Conservation (phyloP, 805 yeast genomes). For the Ogataea methanolica region DNA sequence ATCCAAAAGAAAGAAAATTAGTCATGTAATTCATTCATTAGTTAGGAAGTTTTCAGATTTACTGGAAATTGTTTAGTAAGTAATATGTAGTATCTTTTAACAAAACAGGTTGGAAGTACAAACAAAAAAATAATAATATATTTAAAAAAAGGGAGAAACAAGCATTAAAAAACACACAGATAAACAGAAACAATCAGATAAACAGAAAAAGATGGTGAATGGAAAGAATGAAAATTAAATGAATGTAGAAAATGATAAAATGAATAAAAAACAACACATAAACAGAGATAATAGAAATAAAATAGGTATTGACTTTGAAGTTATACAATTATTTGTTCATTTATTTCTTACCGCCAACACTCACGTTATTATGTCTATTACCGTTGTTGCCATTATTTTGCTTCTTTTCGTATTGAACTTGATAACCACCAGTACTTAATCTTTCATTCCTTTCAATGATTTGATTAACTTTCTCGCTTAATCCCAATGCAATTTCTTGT, state of each 20-base stretch:
- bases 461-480: slow-evolving; percentile 76
- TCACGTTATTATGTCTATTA: not conserved
- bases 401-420: slow-evolving; percentile 28
- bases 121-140: not conserved
- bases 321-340: not conserved
- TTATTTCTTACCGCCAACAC: not conserved
- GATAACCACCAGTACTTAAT: slow-evolving; percentile 73
- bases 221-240: not conserved
- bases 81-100: not conserved
- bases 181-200: not conserved
- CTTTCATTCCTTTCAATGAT: slow-evolving; percentile 83
- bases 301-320: too few relatives aligned
- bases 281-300: too few relatives aligned
- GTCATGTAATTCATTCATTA: too few relatives aligned
- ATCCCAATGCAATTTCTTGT: slow-evolving; percentile 80
- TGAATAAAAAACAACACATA: not conserved
- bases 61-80: not conserved
- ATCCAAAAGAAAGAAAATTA: too few relatives aligned
- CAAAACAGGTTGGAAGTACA: not conserved
- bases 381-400: slow-evolving; percentile 5
- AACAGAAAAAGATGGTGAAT: not conserved
- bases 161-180: not conserved
- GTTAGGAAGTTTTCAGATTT: too few relatives aligned
- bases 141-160: not conserved
- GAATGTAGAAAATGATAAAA: not conserved